Evolutionary conservation across 1,284 basidiomycete genomes (phyloP).

Genomic region (Exobasidium cylindrosporum): DNA sequence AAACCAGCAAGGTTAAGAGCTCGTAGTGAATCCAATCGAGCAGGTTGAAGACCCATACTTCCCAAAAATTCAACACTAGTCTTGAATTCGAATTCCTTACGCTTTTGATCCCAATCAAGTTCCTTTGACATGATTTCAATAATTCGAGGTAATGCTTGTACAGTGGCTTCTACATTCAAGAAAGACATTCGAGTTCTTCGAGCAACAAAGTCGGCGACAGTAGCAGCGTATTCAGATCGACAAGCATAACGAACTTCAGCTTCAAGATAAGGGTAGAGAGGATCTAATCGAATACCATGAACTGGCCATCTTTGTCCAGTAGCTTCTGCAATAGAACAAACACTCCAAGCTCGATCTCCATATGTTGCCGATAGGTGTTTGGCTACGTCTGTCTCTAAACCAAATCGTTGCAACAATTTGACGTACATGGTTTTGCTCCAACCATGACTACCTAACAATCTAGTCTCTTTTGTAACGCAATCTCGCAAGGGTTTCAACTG

Average conservation of each 20-base stretch:
- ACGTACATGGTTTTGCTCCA: slow-evolving; percentile 98
- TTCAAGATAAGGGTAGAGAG: slow-evolving; percentile 84
- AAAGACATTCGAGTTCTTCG: slow-evolving; percentile 87
- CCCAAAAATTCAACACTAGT: slow-evolving; percentile 52
- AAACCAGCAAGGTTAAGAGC: slow-evolving; percentile 36
- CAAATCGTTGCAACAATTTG: slow-evolving; percentile 79
- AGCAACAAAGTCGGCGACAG: slow-evolving; percentile 85
- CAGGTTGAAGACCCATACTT: slow-evolving; percentile 56
- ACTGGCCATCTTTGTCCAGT: slow-evolving; percentile 80
- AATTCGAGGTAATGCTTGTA: slow-evolving; percentile 78
- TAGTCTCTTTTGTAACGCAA: slow-evolving; percentile 77
- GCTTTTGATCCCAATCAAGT: slow-evolving; percentile 69
- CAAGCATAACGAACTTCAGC: slow-evolving; percentile 89
- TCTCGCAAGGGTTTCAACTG: slow-evolving; percentile 61
- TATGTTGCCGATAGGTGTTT: slow-evolving; percentile 90
- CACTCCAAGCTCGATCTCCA: slow-evolving; percentile 93
- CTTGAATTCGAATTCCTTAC: slow-evolving; percentile 62
- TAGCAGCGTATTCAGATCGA: slow-evolving; percentile 85
- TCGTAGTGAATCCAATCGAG: slow-evolving; percentile 36
- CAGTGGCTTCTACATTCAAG: slow-evolving; percentile 82
- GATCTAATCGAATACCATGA: slow-evolving; percentile 73
- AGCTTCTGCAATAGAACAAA: slow-evolving; percentile 74
- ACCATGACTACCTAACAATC: slow-evolving; percentile 86
- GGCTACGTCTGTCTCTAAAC: slow-evolving; percentile 86
- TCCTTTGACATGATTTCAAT: slow-evolving; percentile 89